These are phyloP conservation scores for Lagerstroemia speciosa DNA, from an alignment of 345 rosid genomes.

Conservation along the genomic window DNA sequence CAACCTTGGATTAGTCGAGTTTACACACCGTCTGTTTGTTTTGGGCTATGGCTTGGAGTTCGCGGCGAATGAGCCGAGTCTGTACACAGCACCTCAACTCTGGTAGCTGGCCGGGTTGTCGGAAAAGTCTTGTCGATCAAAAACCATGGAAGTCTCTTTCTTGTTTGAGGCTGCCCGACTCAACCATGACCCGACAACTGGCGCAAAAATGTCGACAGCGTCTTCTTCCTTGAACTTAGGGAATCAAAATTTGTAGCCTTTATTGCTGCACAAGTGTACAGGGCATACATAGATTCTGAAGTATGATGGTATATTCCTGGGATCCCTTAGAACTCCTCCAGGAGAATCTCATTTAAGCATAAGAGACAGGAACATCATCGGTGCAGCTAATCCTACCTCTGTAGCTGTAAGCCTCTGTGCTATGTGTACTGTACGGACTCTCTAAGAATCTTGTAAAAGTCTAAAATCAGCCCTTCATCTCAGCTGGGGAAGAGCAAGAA, in stretches of 20 bases:
- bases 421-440: not conserved
- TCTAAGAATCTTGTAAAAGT: not conserved
- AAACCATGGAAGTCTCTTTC: no score
- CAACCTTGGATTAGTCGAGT: no score
- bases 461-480: not conserved
- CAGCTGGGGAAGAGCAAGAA: constrained; percentile 68
- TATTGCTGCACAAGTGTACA: not conserved
- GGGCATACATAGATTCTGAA: not conserved
- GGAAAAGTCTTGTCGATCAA: no score
- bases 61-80: no score
- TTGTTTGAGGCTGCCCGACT: no score
- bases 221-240: not conserved
- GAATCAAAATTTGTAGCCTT: not conserved
- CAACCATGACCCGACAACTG: no score
- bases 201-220: no score
- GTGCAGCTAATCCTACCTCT: not conserved
- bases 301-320: not conserved
- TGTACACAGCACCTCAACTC: no score
- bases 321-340: not conserved
- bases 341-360: not conserved
- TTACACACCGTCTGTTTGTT: no score
- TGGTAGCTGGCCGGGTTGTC: no score
- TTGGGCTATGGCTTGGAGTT: no score
- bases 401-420: not conserved
- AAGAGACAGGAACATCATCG: no score